phyloP scores from a whole-genome alignment of 2,329 filamentous ascomycete species.

The Periconia macrospinosa region DNA sequence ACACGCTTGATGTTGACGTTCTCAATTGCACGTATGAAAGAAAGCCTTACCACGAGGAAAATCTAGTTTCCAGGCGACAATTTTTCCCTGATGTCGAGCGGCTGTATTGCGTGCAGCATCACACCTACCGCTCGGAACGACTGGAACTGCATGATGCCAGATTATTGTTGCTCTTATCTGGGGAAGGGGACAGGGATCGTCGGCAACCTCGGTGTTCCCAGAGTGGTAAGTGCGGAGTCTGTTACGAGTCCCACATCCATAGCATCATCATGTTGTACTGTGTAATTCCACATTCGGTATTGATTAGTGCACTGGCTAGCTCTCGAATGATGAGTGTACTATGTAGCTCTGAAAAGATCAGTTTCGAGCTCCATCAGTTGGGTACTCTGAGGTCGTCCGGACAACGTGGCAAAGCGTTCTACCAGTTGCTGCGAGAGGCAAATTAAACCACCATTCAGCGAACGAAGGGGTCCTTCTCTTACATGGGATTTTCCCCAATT shows the following conservation, averaged over 20 bases:
- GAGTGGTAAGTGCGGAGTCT: background rate
- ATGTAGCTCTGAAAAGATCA: background rate
- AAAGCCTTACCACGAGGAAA: background rate
- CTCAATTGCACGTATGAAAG: no score
- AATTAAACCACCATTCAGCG: background rate
- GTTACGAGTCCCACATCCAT: background rate
- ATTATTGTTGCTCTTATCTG: background rate
- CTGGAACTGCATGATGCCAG: background rate
- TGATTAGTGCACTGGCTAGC: background rate
- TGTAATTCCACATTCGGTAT: background rate
- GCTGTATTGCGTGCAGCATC: background rate
- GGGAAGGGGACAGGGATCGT: background rate
- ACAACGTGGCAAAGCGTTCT: background rate
- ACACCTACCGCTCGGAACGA: background rate
- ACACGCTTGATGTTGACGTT: background rate
- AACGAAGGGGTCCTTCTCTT: no score
- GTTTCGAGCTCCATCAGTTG: background rate
- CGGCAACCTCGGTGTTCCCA: background rate
- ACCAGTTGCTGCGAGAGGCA: background rate
- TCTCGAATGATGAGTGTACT: background rate
- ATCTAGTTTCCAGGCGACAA: no score
- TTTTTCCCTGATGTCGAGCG: no score
- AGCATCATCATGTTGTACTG: background rate
- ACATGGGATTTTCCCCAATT: background rate
- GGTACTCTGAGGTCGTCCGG: background rate